Percentiles rank a stretch among this genome's conserved stretches.
These are phyloP conservation scores for Phaeophleospora eucalypticola DNA, from an alignment of 2,329 filamentous ascomycete genomes.

Conservation along the genomic window DNA sequence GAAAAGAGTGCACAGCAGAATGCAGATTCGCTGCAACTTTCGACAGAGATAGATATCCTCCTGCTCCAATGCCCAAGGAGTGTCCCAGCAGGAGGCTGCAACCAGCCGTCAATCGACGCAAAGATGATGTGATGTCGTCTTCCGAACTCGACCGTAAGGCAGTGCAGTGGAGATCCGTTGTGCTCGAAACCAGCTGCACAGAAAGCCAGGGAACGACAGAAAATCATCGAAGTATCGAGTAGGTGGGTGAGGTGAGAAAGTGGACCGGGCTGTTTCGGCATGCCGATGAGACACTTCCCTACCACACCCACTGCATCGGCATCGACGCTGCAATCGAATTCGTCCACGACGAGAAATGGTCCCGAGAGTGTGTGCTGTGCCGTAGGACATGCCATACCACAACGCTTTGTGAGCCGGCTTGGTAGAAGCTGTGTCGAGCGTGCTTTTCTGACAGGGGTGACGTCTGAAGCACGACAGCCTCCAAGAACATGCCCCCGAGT, in stretches of 20 bases:
- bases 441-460: too few relatives aligned
- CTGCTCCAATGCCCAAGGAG: background rate
- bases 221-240: background rate
- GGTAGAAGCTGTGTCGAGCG: too few relatives aligned
- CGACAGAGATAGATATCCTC: background rate
- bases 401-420: background rate
- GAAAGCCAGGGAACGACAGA: background rate
- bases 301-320: too few relatives aligned
- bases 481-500: too few relatives aligned
- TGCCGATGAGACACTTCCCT: background rate
- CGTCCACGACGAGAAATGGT: too few relatives aligned
- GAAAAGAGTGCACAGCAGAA: background rate
- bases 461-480: too few relatives aligned
- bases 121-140: background rate
- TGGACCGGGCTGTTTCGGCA: background rate
- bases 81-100: background rate
- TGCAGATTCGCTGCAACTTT: background rate
- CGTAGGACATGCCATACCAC: background rate
- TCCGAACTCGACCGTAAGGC: background rate
- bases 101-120: background rate
- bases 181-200: background rate
- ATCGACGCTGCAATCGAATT: too few relatives aligned
- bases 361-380: too few relatives aligned
- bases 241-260: too few relatives aligned
- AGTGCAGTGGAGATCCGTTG: background rate